A percentile compares a stretch with the other conserved stretches of the same genome.
Evolutionary conservation across 371 early-diverging fungal genomes (phyloP).

Genomic region (Syncephalastrum monosporum): DNA sequence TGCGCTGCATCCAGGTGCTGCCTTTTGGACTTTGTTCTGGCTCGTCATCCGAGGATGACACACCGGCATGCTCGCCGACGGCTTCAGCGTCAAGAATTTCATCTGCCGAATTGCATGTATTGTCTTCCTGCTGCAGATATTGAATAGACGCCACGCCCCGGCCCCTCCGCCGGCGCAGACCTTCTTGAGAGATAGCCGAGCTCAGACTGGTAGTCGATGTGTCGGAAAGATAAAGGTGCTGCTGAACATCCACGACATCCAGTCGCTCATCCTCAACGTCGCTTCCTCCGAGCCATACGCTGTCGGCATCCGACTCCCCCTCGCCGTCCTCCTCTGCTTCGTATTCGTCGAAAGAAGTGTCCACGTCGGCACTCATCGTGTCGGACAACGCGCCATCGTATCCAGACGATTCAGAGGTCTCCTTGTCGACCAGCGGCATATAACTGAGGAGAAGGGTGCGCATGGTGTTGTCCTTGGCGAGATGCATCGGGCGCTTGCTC

Average conservation of each 20-base stretch:
- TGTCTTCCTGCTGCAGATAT: constrained; percentile 22
- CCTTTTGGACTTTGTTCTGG: constrained; percentile 14
- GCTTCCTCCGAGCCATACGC: constrained; percentile 26
- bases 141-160: constrained; percentile 19
- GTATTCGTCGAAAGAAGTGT: constrained; percentile 31
- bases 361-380: constrained; percentile 34
- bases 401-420: constrained; percentile 13
- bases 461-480: constrained; percentile 19
- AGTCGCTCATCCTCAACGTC: constrained; percentile 14
- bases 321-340: constrained; percentile 15
- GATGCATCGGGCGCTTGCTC: constrained; percentile 29
- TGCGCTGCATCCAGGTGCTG: constrained; percentile 46
- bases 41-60: constrained; percentile 20
- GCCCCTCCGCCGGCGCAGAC: constrained; percentile 18
- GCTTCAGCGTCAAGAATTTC: constrained; percentile 21
- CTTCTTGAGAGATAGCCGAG: not conserved
- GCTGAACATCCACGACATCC: not conserved
- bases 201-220: constrained; percentile 18
- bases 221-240: constrained; percentile 25
- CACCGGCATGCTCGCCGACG: constrained; percentile 13
- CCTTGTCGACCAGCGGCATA: constrained; percentile 13
- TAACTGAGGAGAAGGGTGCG: constrained; percentile 18
- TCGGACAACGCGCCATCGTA: constrained; percentile 25
- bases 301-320: constrained; percentile 4
- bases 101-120: constrained; percentile 15